phyloP scores from a whole-genome alignment of 1,139 yeast genomes.

The Blastobotrys serpentis region DNA sequence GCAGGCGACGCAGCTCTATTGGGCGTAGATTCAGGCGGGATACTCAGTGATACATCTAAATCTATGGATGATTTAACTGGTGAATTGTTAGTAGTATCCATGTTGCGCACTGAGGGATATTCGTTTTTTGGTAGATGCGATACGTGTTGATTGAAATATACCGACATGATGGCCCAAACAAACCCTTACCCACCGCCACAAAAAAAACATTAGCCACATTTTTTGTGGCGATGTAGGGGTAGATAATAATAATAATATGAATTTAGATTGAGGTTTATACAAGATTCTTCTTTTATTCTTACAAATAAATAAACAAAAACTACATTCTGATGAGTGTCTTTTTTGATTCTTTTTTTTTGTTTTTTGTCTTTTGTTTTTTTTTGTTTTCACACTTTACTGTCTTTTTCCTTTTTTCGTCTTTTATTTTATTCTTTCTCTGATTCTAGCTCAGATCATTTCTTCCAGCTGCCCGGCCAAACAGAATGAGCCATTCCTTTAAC shows the following conservation, averaged over 20 bases:
- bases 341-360: neutral
- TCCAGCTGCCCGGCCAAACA: constrained; percentile 26
- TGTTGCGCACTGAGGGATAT: neutral
- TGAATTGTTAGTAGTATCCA: constrained; percentile 5
- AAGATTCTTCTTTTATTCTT: constrained; percentile 2
- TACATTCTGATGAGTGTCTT: constrained; percentile 3
- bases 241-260: neutral
- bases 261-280: neutral
- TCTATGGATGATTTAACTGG: constrained; percentile 14
- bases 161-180: neutral
- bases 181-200: constrained; percentile 1
- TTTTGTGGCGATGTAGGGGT: neutral
- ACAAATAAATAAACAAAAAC: constrained; percentile 4
- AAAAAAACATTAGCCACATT: constrained; percentile 1
- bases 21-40: constrained; percentile 5
- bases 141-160: constrained; percentile 5
- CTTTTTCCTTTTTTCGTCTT: neutral
- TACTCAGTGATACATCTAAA: constrained; percentile 1
- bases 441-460: constrained; percentile 15
- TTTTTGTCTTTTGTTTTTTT: neutral
- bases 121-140: constrained; percentile 1
- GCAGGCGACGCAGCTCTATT: constrained; percentile 9
- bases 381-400: neutral
- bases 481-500: constrained; percentile 26
- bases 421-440: neutral